These are phyloP conservation scores for Sapria himalayana DNA, from an alignment of 345 rosid genomes.

Conservation along the genomic window DNA sequence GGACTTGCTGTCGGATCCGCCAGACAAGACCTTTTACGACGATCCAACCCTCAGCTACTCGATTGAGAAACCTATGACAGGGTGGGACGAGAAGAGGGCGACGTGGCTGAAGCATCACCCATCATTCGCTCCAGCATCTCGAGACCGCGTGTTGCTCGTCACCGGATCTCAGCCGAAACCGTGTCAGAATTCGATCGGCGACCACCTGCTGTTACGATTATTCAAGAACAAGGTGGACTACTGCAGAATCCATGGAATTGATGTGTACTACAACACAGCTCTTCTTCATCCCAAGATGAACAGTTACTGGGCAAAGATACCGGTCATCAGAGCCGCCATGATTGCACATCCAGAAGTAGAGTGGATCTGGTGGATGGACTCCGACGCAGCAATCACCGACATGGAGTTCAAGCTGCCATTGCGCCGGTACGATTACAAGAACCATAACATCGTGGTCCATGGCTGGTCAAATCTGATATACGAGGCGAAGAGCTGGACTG, in stretches of 20 bases:
- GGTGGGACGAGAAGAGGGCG: slow-evolving; percentile 67
- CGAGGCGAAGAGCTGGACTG: slow-evolving; percentile 57
- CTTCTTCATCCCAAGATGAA: slow-evolving; percentile 59
- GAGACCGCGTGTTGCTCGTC: slow-evolving; percentile 42
- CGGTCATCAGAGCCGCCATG: slow-evolving; percentile 67
- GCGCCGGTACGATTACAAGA: slow-evolving; percentile 23
- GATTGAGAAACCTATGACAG: slow-evolving; percentile 28
- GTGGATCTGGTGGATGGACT: slow-evolving; percentile 99
- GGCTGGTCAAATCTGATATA: slow-evolving; percentile 66
- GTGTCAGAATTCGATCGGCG: slow-evolving; percentile 77
- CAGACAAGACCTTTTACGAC: slow-evolving; percentile 48
- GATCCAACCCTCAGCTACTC: slow-evolving; percentile 47
- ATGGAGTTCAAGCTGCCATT: slow-evolving; percentile 76
- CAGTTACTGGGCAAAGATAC: slow-evolving; percentile 68
- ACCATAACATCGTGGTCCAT: slow-evolving; percentile 67
- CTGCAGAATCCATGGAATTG: slow-evolving; percentile 68
- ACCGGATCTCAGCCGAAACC: slow-evolving; percentile 78
- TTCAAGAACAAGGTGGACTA: slow-evolving; percentile 92
- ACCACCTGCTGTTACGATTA: slow-evolving; percentile 51
- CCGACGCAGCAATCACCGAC: slow-evolving; percentile 83
- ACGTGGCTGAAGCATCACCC: slow-evolving; percentile 62
- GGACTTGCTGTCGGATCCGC: slow-evolving; percentile 28
- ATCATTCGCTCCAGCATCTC: slow-evolving; percentile 33
- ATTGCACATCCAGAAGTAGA: slow-evolving; percentile 92
- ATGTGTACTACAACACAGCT: slow-evolving; percentile 66